Percentiles rank a stretch among this genome's conserved stretches.
These are phyloP conservation scores for Pseudoturritis turrita DNA, from an alignment of 345 rosid genomes.

Conservation along the genomic window DNA sequence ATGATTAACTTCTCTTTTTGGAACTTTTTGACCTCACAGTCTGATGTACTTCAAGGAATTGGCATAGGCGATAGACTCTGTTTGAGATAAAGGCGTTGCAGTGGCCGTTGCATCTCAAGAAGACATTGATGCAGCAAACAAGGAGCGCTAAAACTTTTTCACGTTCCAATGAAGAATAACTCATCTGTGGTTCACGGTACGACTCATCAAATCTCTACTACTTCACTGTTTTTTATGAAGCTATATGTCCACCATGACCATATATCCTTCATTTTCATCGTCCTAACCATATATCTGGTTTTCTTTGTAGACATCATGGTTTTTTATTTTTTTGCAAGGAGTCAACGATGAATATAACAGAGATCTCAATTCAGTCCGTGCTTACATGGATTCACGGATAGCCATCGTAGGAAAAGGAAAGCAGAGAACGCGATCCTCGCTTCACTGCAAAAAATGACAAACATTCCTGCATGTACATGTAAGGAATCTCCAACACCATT, in stretches of 20 bases:
- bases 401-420: too few relatives aligned
- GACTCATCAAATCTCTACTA: neutral
- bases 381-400: too few relatives aligned
- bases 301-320: too few relatives aligned
- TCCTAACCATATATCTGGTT: too few relatives aligned
- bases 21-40: constrained; percentile 34
- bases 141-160: constrained; percentile 49
- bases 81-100: constrained; percentile 58
- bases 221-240: neutral
- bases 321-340: too few relatives aligned
- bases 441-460: too few relatives aligned
- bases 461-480: too few relatives aligned
- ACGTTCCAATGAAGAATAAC: neutral
- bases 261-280: too few relatives aligned
- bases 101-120: constrained; percentile 80
- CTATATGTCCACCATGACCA: neutral
- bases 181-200: constrained; percentile 2
- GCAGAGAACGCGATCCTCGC: too few relatives aligned
- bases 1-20: neutral
- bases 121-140: constrained; percentile 70
- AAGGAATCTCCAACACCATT: too few relatives aligned
- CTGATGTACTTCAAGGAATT: constrained; percentile 80
- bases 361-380: too few relatives aligned
- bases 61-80: constrained; percentile 59
- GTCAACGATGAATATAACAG: too few relatives aligned